Evolutionary conservation across 352 stramenopile species (phyloP), one percentile per base, ranked within the genome.

Genomic region (Pythium plurisporium): DNA sequence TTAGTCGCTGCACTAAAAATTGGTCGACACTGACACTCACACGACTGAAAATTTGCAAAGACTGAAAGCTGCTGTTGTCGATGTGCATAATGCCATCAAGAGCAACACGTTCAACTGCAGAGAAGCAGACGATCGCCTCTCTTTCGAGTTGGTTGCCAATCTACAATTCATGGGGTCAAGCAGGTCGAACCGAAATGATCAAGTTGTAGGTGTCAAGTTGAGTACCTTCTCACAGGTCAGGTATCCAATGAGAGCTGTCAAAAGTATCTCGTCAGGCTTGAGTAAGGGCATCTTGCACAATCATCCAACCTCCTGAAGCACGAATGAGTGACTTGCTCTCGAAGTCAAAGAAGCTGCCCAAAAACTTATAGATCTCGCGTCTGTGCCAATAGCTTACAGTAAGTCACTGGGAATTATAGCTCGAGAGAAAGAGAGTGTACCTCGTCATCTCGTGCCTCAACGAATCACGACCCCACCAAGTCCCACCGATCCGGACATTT

Each of bases 31-130:
- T 12, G 17, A 23, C 11, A 59, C 64, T 8, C 76, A 94, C 86
- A 47, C 79, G 64, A 33, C 77, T 87, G 45, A 95, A 94, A 52
- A 95, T 89, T 41, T 95, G 86, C 38, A 95, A 70, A 2, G 86
- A 86, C 50, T 81, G 70, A 3, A 94, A 73, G 2, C 76, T 84
- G 11, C 64, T 73, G 30, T 73, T 72, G 52, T 95, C 82, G 30
- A 94, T 82, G 53, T 79, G 80, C 83, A 94, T 93, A 41, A 93
- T 80, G 1, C 79, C 84, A 23, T 89, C 73, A 3, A 95, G 67
- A 5, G 76, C 62, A 26, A 91, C 72, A 65, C 77, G 73, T 47
- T 91, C 73, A 26, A 93, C 77, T 4, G 59, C 65, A 36, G 73
- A 73, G 14, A 95, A 67, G 37, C 73, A 87, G 9, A 87, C 60